These are phyloP conservation scores for Mycena chlorophos DNA, from an alignment of 768 basidiomycete genomes.

Conservation along the genomic window DNA sequence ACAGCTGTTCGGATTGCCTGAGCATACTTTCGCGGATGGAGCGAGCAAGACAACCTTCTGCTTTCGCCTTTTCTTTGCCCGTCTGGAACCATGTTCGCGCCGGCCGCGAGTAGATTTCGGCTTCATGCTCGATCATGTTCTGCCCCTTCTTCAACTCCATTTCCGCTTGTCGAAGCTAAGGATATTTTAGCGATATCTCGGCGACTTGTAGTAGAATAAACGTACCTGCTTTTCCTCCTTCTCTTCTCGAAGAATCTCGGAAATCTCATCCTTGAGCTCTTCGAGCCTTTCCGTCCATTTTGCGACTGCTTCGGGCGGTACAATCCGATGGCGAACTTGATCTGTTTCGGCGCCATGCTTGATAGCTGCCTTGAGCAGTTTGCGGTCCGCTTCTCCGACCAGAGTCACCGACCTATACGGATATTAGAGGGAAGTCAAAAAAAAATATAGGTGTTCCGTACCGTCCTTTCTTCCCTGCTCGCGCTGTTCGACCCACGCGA, in stretches of 20 bases:
- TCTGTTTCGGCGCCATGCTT: constrained; percentile 81
- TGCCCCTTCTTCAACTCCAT: constrained; percentile 95
- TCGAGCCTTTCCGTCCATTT: constrained; percentile 73
- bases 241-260: constrained; percentile 83
- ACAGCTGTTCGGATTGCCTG: constrained; percentile 46
- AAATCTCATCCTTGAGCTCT: constrained; percentile 71
- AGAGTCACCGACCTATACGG: constrained; percentile 85
- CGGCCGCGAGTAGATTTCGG: constrained; percentile 90
- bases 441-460: constrained; percentile 37
- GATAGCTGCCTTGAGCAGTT: constrained; percentile 93
- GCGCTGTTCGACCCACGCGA: constrained; percentile 94
- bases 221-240: constrained; percentile 89
- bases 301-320: constrained; percentile 72
- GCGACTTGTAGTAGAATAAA: constrained; percentile 17
- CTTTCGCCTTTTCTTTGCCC: constrained; percentile 74
- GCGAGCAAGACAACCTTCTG: constrained; percentile 59
- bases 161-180: constrained; percentile 82
- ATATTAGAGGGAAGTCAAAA: constrained; percentile 10
- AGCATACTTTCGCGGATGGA: constrained; percentile 2
- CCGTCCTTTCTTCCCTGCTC: constrained; percentile 92
- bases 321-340: constrained; percentile 83
- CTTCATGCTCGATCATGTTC: constrained; percentile 92
- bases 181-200: constrained; percentile 9
- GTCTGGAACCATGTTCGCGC: constrained; percentile 99
- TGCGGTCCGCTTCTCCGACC: constrained; percentile 94